Conservation (phyloP, 108 stramenopile genomes). For the Nitzschia sp. region DNA sequence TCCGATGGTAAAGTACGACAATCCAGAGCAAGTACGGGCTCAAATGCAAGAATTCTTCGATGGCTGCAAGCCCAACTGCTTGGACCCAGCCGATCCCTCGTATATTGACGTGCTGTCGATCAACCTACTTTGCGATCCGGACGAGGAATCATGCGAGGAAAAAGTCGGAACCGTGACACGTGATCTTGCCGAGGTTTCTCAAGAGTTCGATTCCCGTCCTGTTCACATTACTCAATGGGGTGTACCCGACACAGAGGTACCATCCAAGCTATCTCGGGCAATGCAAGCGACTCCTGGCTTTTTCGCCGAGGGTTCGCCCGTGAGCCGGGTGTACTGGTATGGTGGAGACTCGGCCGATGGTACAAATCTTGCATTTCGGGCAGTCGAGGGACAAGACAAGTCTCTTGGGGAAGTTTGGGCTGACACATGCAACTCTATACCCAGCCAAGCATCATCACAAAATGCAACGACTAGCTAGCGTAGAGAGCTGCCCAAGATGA, state of each 20-base stretch:
- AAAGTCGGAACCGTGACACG: background rate
- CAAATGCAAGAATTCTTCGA: background rate
- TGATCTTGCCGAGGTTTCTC: background rate
- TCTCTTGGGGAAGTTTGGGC: conserved; percentile 9
- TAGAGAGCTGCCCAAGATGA: no score
- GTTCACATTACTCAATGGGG: conserved; percentile 27
- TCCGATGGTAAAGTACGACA: conserved; percentile 3
- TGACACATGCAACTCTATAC: conserved; percentile 1
- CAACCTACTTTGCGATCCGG: conserved; percentile 14
- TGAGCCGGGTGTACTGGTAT: conserved; percentile 29
- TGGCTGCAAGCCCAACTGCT: conserved; percentile 6
- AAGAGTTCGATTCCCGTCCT: conserved; percentile 2
- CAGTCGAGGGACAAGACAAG: background rate
- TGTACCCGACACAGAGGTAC: background rate
- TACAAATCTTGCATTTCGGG: conserved; percentile 6
- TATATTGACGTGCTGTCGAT: conserved; percentile 19
- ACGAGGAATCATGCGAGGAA: conserved; percentile 1
- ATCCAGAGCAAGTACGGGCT: background rate
- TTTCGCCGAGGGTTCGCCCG: conserved; percentile 1
- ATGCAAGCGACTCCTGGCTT: conserved; percentile 14
- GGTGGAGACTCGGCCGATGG: background rate
- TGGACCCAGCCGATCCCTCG: background rate
- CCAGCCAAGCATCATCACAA: background rate
- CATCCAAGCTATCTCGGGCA: conserved; percentile 7
- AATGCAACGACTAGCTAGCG: background rate